Conservation (phyloP, 345 rosid species). For the Euphorbia peplus region DNA sequence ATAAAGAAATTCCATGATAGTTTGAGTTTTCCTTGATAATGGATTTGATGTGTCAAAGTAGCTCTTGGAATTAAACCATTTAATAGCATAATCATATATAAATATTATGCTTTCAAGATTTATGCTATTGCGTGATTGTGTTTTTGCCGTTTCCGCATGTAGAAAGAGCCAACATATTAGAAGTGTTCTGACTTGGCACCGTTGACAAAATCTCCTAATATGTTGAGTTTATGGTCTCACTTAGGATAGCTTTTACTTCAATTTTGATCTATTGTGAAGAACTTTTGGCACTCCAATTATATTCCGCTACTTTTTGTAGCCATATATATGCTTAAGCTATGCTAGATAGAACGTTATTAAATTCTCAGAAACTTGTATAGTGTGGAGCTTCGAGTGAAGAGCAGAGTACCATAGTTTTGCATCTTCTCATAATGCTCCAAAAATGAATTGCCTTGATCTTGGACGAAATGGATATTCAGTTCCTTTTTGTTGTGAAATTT, state of each 20-base stretch:
- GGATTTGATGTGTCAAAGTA: neutral
- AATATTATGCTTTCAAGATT: neutral
- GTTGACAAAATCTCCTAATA: neutral
- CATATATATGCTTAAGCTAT: neutral
- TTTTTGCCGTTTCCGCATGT: neutral
- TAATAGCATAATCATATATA: neutral
- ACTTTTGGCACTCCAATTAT: neutral
- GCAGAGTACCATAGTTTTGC: slow-evolving; percentile 36
- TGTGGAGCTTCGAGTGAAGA: slow-evolving; percentile 67
- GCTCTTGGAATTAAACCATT: neutral
- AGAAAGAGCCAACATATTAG: neutral
- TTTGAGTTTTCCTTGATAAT: neutral
- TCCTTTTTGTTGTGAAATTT: slow-evolving; percentile 26
- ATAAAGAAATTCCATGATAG: too few species aligned
- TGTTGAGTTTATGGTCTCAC: neutral
- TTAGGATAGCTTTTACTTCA: neutral
- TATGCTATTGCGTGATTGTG: neutral
- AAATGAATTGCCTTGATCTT: slow-evolving; percentile 37
- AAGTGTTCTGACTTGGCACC: neutral
- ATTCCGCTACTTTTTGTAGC: neutral
- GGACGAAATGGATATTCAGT: slow-evolving; percentile 34
- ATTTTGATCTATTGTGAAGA: neutral
- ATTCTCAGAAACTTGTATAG: neutral
- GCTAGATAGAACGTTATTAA: too few species aligned
- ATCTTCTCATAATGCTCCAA: slow-evolving; percentile 70